These are phyloP conservation scores for Filosporella fistucella DNA, from an alignment of 495 filamentous ascomycete species.

Conservation along the genomic window DNA sequence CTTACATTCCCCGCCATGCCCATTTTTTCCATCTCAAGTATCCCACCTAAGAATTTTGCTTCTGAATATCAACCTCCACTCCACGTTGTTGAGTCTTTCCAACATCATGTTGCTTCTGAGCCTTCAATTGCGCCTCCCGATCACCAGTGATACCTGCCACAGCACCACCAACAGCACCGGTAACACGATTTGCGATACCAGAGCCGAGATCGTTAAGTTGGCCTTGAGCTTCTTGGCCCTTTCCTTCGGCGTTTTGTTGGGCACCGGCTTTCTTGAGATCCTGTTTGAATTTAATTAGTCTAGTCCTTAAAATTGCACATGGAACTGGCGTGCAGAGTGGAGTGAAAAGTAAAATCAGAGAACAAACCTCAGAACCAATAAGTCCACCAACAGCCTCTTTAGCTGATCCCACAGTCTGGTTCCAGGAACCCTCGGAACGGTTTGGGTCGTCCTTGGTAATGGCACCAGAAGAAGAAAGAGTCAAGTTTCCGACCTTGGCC, in stretches of 20 bases:
- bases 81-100: constrained; percentile 86
- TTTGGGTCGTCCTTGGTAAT: constrained; percentile 68
- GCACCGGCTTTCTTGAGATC: constrained; percentile 66
- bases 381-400: constrained; percentile 80
- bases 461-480: constrained; percentile 64
- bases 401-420: constrained; percentile 79
- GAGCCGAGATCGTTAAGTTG: constrained; percentile 72
- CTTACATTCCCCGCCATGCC: too few species aligned
- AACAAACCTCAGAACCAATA: constrained; percentile 62
- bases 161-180: constrained; percentile 65
- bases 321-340: background rate
- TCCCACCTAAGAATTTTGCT: constrained; percentile 46
- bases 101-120: constrained; percentile 66
- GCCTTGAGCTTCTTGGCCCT: constrained; percentile 77
- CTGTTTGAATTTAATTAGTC: constrained; percentile 22
- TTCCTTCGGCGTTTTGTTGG: constrained; percentile 75
- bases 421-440: constrained; percentile 68
- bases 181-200: constrained; percentile 67
- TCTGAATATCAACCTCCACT: constrained; percentile 77
- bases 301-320: background rate
- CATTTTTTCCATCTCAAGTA: too few species aligned
- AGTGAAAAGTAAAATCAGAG: background rate
- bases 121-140: constrained; percentile 50
- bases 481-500: constrained; percentile 63
- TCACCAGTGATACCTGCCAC: constrained; percentile 72